phyloP scores from a whole-genome alignment of 257 asterid genomes.

The Solanum chilense region DNA sequence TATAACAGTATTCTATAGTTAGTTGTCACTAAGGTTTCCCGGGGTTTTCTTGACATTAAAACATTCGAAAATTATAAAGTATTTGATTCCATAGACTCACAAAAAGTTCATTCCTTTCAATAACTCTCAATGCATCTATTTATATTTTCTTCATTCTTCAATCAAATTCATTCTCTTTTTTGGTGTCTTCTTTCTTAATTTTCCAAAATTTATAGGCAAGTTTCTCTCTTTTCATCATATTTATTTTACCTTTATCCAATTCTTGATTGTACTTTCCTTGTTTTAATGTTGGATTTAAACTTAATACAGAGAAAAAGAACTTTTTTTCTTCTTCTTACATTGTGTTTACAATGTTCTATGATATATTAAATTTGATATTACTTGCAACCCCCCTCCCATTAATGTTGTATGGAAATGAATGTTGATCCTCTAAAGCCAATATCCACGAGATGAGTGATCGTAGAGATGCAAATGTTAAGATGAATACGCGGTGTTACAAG shows the following conservation, averaged over 20 bases:
- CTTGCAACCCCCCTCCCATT: not conserved
- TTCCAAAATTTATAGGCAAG: not conserved
- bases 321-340: not conserved
- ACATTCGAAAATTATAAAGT: not conserved
- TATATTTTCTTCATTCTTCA: not conserved
- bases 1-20: not conserved
- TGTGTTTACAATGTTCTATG: not conserved
- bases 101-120: not conserved
- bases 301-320: no score
- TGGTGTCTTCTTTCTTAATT: not conserved
- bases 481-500: not conserved
- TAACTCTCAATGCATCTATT: not conserved
- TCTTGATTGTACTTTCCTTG: not conserved
- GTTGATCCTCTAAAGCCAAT: not conserved
- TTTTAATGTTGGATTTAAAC: not conserved
- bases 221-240: not conserved
- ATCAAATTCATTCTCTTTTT: not conserved
- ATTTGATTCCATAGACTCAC: not conserved
- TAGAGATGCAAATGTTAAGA: not conserved
- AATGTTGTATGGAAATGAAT: not conserved
- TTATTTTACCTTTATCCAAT: no score
- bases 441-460: not conserved
- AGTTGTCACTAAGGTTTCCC: not conserved
- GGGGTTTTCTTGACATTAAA: constrained; percentile 1
- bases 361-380: not conserved